phyloP scores from a whole-genome alignment of 1,284 basidiomycete genomes.

The Cryptococcus floricola region DNA sequence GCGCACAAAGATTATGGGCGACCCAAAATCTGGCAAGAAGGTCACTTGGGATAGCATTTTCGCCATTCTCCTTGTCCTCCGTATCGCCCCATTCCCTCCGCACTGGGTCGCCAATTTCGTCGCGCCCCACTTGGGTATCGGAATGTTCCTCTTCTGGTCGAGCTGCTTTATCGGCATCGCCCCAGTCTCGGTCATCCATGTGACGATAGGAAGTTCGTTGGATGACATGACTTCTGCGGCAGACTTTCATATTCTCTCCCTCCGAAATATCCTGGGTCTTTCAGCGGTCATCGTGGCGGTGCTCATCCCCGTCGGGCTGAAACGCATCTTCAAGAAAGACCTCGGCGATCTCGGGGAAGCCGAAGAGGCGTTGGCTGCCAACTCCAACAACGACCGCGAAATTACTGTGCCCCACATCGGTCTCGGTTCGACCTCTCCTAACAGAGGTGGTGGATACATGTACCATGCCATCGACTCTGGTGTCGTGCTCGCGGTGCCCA shows the following conservation, averaged over 20 bases:
- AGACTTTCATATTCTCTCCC: conserved; percentile 88
- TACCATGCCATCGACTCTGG: conserved; percentile 42
- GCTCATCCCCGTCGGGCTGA: conserved; percentile 81
- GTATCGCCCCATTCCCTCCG: conserved; percentile 83
- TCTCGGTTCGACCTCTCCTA: conserved; percentile 4
- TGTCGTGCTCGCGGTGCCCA: conserved; percentile 34
- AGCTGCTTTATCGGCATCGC: conserved; percentile 83
- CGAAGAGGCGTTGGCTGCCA: conserved; percentile 28
- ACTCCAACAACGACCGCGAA: conserved; percentile 10
- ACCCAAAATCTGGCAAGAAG: conserved; percentile 39
- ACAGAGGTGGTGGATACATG: conserved; percentile 13
- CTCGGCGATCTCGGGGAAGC: conserved; percentile 43
- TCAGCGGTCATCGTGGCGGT: conserved; percentile 82
- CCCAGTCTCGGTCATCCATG: conserved; percentile 89
- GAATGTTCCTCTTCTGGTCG: conserved; percentile 78
- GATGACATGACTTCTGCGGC: conserved; percentile 91
- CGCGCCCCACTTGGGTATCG: conserved; percentile 88
- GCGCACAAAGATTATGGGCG: conserved; percentile 50
- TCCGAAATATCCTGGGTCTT: conserved; percentile 77
- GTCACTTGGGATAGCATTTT: conserved; percentile 46
- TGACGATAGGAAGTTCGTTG: conserved; percentile 86
- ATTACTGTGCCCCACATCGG: conserved; percentile 22
- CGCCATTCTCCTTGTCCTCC: conserved; percentile 79
- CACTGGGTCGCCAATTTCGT: conserved; percentile 96
- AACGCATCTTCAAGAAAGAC: conserved; percentile 51